Percentiles rank a stretch among this genome's conserved stretches.
These are phyloP conservation scores for Dentipellis sp. DNA, from an alignment of 768 basidiomycete species.

Conservation along the genomic window DNA sequence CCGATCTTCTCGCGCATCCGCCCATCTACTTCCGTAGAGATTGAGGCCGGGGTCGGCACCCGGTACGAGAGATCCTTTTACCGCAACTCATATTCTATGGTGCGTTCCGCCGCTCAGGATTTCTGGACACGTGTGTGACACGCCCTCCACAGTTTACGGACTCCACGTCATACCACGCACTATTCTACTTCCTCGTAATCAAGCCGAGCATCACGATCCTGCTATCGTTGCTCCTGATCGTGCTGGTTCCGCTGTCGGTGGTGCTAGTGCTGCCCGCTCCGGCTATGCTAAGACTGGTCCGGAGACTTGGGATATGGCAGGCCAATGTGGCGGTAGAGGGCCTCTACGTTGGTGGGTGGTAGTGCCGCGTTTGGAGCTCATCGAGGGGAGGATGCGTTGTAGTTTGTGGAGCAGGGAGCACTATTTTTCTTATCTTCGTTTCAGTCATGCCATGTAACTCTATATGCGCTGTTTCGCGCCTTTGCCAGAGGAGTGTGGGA, in stretches of 20 bases:
- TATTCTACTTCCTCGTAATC: slow-evolving; percentile 85
- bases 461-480: background rate
- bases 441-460: background rate
- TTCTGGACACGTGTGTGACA: slow-evolving; percentile 1
- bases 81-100: slow-evolving; percentile 76
- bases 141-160: slow-evolving; percentile 55
- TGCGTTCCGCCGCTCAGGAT: slow-evolving; percentile 17
- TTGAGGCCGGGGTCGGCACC: slow-evolving; percentile 33
- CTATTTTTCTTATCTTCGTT: background rate
- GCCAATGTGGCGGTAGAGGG: slow-evolving; percentile 78
- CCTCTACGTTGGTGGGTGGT: slow-evolving; percentile 26
- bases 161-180: slow-evolving; percentile 71
- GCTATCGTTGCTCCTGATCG: slow-evolving; percentile 44
- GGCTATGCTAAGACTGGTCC: slow-evolving; percentile 51
- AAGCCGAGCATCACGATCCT: slow-evolving; percentile 74
- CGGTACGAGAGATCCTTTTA: slow-evolving; percentile 63
- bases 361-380: background rate
- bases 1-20: slow-evolving; percentile 69
- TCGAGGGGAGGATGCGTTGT: background rate
- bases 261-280: slow-evolving; percentile 61
- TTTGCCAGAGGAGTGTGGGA: background rate
- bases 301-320: slow-evolving; percentile 72
- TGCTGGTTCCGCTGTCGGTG: slow-evolving; percentile 48
- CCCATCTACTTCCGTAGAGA: slow-evolving; percentile 35
- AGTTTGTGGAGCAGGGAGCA: background rate